phyloP scores from a whole-genome alignment of 108 stramenopile species.

The Nitzschia palea region DNA sequence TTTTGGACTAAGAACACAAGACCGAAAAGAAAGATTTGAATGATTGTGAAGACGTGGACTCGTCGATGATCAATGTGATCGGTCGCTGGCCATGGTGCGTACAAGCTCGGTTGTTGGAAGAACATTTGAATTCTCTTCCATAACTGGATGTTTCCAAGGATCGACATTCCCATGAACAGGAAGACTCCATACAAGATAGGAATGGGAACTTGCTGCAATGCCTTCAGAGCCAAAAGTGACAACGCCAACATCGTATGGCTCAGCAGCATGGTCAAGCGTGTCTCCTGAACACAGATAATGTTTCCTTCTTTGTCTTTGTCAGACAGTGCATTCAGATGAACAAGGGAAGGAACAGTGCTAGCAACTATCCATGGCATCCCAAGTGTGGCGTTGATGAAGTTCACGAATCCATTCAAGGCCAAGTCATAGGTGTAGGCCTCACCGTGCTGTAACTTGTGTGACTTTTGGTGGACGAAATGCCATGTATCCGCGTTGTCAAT shows the following conservation, averaged over 20 bases:
- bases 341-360: slow-evolving; percentile 43
- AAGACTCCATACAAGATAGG: slow-evolving; percentile 55
- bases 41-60: slow-evolving; percentile 44
- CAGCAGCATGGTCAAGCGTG: slow-evolving; percentile 37
- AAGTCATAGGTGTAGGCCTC: slow-evolving; percentile 56
- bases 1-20: slow-evolving; percentile 40
- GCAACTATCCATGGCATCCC: slow-evolving; percentile 56
- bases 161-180: slow-evolving; percentile 50
- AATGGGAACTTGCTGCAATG: slow-evolving; percentile 37
- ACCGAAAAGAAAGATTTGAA: slow-evolving; percentile 44
- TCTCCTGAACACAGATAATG: slow-evolving; percentile 37
- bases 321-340: slow-evolving; percentile 37
- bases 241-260: slow-evolving; percentile 30
- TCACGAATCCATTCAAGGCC: slow-evolving; percentile 25
- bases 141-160: slow-evolving; percentile 39
- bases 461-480: slow-evolving; percentile 39
- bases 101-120: slow-evolving; percentile 48
- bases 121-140: slow-evolving; percentile 53
- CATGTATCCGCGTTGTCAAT: slow-evolving; percentile 57
- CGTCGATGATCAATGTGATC: slow-evolving; percentile 33
- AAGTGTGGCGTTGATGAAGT: slow-evolving; percentile 40
- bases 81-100: slow-evolving; percentile 28
- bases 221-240: slow-evolving; percentile 21
- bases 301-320: slow-evolving; percentile 40
- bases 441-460: slow-evolving; percentile 45